Conservation (phyloP, 1,139 yeast genomes). For the Yamadazyma dushanensis region DNA sequence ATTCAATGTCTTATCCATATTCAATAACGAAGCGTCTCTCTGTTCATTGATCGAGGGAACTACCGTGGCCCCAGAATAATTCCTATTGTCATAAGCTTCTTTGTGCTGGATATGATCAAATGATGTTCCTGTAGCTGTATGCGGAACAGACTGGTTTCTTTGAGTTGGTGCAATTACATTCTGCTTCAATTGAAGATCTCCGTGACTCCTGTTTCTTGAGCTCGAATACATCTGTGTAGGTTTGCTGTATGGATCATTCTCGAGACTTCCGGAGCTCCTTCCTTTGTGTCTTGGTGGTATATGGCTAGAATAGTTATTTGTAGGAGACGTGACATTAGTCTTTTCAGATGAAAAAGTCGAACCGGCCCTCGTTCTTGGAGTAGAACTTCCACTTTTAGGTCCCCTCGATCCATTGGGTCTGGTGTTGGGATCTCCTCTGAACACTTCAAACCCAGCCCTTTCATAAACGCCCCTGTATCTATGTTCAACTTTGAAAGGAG, state of each 20-base stretch:
- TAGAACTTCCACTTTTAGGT: conserved; percentile 4
- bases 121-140: neutral
- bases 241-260: neutral
- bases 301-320: neutral
- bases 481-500: conserved; percentile 57
- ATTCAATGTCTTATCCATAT: neutral
- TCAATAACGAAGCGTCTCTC: neutral
- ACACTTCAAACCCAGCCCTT: conserved; percentile 65
- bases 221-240: conserved; percentile 1
- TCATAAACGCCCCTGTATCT: conserved; percentile 62
- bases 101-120: neutral
- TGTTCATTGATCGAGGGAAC: neutral
- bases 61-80: neutral
- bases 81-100: neutral
- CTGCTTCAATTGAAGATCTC: conserved; percentile 6
- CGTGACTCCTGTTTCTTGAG: conserved; percentile 9
- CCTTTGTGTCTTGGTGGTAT: too few relatives aligned
- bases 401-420: neutral
- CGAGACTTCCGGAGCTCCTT: neutral
- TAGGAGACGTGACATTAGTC: conserved; percentile 4
- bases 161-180: neutral
- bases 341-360: conserved; percentile 3
- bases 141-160: conserved; percentile 2
- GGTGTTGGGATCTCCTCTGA: conserved; percentile 18
- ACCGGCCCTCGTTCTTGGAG: conserved; percentile 9